A percentile compares a stretch with the other conserved stretches of the same genome.
Conservation (phyloP, 2,329 filamentous ascomycete species). For the Xylaria sp. region DNA sequence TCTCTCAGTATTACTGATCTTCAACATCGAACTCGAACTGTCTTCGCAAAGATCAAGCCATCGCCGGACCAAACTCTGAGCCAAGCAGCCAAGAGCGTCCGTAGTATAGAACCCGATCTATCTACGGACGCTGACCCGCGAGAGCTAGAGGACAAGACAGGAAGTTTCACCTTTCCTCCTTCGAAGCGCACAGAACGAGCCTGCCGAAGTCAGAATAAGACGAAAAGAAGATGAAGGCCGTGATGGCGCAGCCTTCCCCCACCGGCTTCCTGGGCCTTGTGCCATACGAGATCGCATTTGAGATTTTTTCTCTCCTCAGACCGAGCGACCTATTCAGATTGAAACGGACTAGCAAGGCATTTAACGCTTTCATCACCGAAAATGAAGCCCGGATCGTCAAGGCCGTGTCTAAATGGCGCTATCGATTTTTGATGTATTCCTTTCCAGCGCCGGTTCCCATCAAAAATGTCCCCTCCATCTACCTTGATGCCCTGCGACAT, state of each 20-base stretch:
- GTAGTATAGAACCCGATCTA: background rate
- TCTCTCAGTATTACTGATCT: no score
- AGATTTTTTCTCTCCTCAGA: constrained; percentile 41
- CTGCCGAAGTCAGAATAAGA: constrained; percentile 23
- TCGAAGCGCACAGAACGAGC: constrained; percentile 50
- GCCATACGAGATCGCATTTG: constrained; percentile 48
- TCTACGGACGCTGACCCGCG: constrained; percentile 40
- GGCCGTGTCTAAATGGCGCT: constrained; percentile 42
- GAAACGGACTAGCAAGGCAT: constrained; percentile 37
- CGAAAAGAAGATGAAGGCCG: constrained; percentile 39
- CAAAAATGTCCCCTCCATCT: constrained; percentile 25
- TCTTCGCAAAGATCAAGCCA: no score
- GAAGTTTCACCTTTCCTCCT: constrained; percentile 38
- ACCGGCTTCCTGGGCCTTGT: constrained; percentile 37
- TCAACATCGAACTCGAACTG: no score
- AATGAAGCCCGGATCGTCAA: constrained; percentile 41
- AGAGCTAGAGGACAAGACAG: constrained; percentile 41
- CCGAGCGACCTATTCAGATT: constrained; percentile 49
- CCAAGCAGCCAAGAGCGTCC: constrained; percentile 1
- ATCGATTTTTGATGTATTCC: constrained; percentile 45
- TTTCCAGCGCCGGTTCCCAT: constrained; percentile 47
- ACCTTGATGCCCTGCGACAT: constrained; percentile 35
- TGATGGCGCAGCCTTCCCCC: constrained; percentile 29
- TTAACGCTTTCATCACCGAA: constrained; percentile 39
- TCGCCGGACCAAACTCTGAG: background rate